Evolutionary conservation across 2,329 filamentous ascomycete genomes (phyloP), one percentile per base, ranked within the genome.

Genomic region (Ophiostoma ips): DNA sequence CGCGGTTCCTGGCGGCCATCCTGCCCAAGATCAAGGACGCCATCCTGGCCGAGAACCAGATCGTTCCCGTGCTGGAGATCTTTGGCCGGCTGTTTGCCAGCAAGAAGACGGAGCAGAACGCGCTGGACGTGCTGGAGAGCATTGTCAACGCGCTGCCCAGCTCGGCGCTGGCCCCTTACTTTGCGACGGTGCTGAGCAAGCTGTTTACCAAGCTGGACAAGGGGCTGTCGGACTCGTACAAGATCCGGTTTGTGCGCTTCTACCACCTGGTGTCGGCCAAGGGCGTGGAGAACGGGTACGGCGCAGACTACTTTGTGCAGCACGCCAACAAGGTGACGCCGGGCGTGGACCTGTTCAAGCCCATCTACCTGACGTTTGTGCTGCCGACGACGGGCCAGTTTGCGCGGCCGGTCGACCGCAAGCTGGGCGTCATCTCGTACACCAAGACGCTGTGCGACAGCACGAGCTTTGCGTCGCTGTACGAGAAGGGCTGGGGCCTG

Each of bases 361-460:
- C 83, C 30, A 77, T 98, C 50, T 98, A 98, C 67, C 77, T 88
- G 8, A 79, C 72, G 33, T 84, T 96, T 60, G 86, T 98, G 57
- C 78, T 98, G 8, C 84, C 85, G 1, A 84, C 87, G 52, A 95
- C 90, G 0, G 84, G 90, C 63, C 89, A 94, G 65, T 77, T 98
- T 24, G 81, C 84, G 24, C 81, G 87, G 5, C 89, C 92, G 1
- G 73, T 87, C 31, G 94, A 98, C 63, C 86, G 92, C 59, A 98
- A 98, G 68, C 82, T 84, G 2, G 92, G 90, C 2, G 89, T 95
- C 18, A 78, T 98, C 33, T 95, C 89, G 1, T 81, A 95, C 57
- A 90, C 90, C 34, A 95, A 94, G 69, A 94, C 88, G 1, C 72
- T 96, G 21, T 84, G 87, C 56, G 85, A 94, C 65, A 94, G 87